Evolutionary conservation across 2,329 filamentous ascomycete species (phyloP).

Genomic region (Herpotrichia juniperi): DNA sequence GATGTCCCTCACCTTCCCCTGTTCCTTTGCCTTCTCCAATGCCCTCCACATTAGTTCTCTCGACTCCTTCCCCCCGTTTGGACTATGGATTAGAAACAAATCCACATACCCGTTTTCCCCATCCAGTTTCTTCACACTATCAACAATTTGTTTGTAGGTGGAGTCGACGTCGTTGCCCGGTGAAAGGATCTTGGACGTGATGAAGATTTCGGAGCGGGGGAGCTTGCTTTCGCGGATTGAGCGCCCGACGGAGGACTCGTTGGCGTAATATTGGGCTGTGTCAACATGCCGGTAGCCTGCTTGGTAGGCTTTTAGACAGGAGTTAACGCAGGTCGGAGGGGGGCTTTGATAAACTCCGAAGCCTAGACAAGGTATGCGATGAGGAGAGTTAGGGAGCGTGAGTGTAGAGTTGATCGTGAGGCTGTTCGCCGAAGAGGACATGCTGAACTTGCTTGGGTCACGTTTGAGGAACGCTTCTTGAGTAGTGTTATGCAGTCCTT

Average conservation of each 20-base stretch:
- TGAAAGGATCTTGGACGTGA: conserved; percentile 73
- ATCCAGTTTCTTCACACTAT: conserved; percentile 67
- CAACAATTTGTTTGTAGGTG: conserved; percentile 64
- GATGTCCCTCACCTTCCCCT: conserved; percentile 68
- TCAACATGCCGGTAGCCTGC: conserved; percentile 69
- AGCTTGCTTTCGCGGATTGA: conserved; percentile 65
- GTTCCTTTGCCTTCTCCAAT: conserved; percentile 65
- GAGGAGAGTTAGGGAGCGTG: conserved; percentile 56
- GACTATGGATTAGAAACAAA: conserved; percentile 72
- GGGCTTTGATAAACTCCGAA: conserved; percentile 74
- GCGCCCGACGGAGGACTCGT: conserved; percentile 70
- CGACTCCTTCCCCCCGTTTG: conserved; percentile 60
- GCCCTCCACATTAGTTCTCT: conserved; percentile 70
- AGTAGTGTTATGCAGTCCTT: no score
- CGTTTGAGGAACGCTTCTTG: no score
- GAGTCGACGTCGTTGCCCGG: conserved; percentile 60
- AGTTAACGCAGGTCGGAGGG: conserved; percentile 60
- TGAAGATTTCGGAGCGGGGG: conserved; percentile 65
- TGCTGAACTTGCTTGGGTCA: no score
- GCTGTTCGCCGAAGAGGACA: no score
- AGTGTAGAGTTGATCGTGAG: conserved; percentile 56
- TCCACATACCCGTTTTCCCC: conserved; percentile 69
- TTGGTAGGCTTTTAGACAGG: conserved; percentile 64
- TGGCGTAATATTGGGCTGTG: conserved; percentile 72
- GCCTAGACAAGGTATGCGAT: conserved; percentile 69